Evolutionary conservation across 129 eudicot genomes (phyloP).

Genomic region (Gnaphalium uliginosum): DNA sequence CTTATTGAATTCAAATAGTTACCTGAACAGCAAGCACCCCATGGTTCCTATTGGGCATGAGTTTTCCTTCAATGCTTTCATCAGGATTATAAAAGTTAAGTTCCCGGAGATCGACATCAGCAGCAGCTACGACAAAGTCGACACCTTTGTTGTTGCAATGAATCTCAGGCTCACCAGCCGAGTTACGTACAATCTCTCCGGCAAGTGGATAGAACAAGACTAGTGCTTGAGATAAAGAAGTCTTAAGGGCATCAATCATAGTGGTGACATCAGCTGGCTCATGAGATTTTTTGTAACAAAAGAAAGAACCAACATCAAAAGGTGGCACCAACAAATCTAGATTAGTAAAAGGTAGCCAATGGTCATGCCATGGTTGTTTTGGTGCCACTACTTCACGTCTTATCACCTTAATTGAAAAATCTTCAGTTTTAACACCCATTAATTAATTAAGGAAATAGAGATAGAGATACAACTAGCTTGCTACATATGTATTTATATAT

Average conservation of each 20-base stretch:
- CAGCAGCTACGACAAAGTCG: conserved; percentile 44
- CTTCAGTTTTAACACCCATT: conserved; percentile 27
- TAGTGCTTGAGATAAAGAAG: conserved; percentile 33
- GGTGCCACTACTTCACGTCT: conserved; percentile 29
- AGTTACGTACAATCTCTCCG: conserved; percentile 42
- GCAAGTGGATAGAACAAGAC: conserved; percentile 47
- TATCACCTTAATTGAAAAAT: conserved; percentile 26
- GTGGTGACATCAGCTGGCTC: conserved; percentile 15
- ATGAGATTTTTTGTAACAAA: conserved; percentile 32
- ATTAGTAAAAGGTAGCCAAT: conserved; percentile 40
- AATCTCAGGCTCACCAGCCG: conserved; percentile 49
- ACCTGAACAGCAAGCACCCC: conserved; percentile 62
- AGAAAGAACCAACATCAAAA: conserved; percentile 34
- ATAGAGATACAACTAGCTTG: neutral
- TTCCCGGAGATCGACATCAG: conserved; percentile 43
- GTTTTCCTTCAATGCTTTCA: conserved; percentile 43
- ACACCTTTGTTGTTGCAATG: conserved; percentile 58
- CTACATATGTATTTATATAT: neutral
- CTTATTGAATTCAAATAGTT: neutral
- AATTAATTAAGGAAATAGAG: neutral
- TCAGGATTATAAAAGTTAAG: conserved; percentile 51
- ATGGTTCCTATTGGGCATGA: conserved; percentile 43
- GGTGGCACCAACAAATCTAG: conserved; percentile 37
- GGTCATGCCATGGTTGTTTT: conserved; percentile 35
- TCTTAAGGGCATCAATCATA: conserved; percentile 31